Base-by-base conservation (phyloP, 345 rosid species). In the Populus ilicifolia region DNA sequence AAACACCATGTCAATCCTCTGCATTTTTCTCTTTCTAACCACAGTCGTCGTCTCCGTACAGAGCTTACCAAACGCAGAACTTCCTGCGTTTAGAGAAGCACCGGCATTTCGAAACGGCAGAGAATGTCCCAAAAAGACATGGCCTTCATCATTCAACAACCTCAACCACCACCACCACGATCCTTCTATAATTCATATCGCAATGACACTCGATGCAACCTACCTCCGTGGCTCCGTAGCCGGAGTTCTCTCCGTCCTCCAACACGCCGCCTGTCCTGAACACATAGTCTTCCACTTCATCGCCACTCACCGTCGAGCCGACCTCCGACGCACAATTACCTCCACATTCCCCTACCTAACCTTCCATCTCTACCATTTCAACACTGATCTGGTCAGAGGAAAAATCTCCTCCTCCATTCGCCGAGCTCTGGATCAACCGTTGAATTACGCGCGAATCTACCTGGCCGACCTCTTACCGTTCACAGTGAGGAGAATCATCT, bases 201-300 rank as follows among this genome's bases (percentile, higher is more conserved):
- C 88, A 1, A 92, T 94, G 98, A 94, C 97, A 36, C 90, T 94
- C 79, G 98, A 94, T 88, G 75, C 87, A 16, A 88, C 85, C 67
- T 94, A 94, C 86, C 94, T 94, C 88, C 97, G 97, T 1, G 97
- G 98, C 78, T 92, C 98, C 27, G 77, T 94, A 70, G 97, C 97
- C 70, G 97, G 90, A 2, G 94, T 94, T 33, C 83, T 94, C 76
- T 94, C 98, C 74, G 89, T 92, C 61, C 92, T 94, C 61, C 93
- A 89, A 33, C 98, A 94, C 88, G 91, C 98, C 30, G 66, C 92
- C 48, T 92, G 97, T 48, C 98, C 94, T 1, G 95, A 94, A 79
- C 89, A 94, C 86, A 74, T 92, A 33, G 97, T 90, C 52, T 94
- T 94, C 87, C 98, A 94, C 77, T 92, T 94, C 88, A 85, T 94